phyloP scores from a whole-genome alignment of 2,329 filamentous ascomycete species.

The Mollisia scopiformis region DNA sequence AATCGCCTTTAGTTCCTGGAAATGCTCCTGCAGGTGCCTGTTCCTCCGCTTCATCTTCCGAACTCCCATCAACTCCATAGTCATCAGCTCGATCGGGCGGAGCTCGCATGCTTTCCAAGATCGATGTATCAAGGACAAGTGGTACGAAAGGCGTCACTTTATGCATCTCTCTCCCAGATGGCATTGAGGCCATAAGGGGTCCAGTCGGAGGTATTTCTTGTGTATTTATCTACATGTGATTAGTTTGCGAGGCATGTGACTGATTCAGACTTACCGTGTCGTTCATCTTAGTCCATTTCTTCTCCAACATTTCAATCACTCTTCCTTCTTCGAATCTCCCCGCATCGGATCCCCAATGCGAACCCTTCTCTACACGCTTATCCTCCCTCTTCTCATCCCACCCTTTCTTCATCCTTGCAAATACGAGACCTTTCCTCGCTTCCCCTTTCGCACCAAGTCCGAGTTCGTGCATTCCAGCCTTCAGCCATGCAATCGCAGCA shows the following conservation, averaged over 20 bases:
- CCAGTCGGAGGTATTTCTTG: conserved; percentile 74
- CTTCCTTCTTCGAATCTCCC: conserved; percentile 83
- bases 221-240: conserved; percentile 67
- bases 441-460: conserved; percentile 60
- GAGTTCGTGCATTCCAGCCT: conserved; percentile 75
- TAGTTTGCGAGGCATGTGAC: background rate
- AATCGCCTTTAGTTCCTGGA: conserved; percentile 49
- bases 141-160: conserved; percentile 68
- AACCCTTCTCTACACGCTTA: conserved; percentile 73
- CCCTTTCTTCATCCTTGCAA: conserved; percentile 71
- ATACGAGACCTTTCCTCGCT: conserved; percentile 51
- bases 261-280: conserved; percentile 71
- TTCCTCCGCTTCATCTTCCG: conserved; percentile 39
- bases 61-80: conserved; percentile 45
- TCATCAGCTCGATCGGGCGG: conserved; percentile 51
- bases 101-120: conserved; percentile 64
- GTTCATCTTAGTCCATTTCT: conserved; percentile 91
- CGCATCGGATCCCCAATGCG: conserved; percentile 79
- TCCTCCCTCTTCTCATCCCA: conserved; percentile 81
- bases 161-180: conserved; percentile 87
- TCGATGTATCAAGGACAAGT: conserved; percentile 65
- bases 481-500: conserved; percentile 84
- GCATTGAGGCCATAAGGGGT: conserved; percentile 76
- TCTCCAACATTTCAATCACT: conserved; percentile 83
- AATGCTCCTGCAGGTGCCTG: conserved; percentile 50